These are phyloP conservation scores for Hyphodiscus sp. DNA, from an alignment of 2,329 filamentous ascomycete species.

Conservation along the genomic window DNA sequence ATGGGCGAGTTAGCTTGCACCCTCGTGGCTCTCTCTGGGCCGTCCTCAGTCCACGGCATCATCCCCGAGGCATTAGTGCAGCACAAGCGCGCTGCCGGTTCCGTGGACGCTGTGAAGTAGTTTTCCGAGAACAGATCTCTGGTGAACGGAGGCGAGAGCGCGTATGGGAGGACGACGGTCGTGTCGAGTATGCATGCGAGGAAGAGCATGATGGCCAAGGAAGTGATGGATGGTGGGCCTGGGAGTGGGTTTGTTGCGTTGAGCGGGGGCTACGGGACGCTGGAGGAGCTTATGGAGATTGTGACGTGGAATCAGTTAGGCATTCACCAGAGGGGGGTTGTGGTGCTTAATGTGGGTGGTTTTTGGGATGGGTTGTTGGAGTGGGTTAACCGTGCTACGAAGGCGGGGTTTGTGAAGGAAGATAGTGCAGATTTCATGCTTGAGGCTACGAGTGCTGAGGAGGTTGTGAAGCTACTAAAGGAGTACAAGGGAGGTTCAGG, in stretches of 20 bases:
- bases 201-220: constrained; percentile 87
- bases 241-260: constrained; percentile 88
- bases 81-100: constrained; percentile 62
- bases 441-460: constrained; percentile 64
- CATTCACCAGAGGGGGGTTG: constrained; percentile 75
- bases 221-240: constrained; percentile 73
- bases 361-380: constrained; percentile 84
- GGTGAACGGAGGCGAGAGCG: constrained; percentile 34
- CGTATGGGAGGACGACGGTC: constrained; percentile 79
- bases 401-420: constrained; percentile 67
- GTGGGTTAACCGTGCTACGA: constrained; percentile 73
- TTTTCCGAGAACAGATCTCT: constrained; percentile 28
- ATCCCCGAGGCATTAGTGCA: constrained; percentile 81
- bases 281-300: constrained; percentile 91
- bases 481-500: constrained; percentile 71
- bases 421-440: constrained; percentile 71
- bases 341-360: constrained; percentile 78
- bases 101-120: constrained; percentile 34
- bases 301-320: constrained; percentile 95
- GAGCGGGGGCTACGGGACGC: constrained; percentile 83
- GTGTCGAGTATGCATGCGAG: constrained; percentile 95
- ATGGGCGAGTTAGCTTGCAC: constrained; percentile 93
- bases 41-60: constrained; percentile 80
- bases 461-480: constrained; percentile 62
- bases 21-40: constrained; percentile 75